Base-by-base conservation (phyloP, 2,329 filamentous ascomycete species). In the Microsporum audouinii region DNA sequence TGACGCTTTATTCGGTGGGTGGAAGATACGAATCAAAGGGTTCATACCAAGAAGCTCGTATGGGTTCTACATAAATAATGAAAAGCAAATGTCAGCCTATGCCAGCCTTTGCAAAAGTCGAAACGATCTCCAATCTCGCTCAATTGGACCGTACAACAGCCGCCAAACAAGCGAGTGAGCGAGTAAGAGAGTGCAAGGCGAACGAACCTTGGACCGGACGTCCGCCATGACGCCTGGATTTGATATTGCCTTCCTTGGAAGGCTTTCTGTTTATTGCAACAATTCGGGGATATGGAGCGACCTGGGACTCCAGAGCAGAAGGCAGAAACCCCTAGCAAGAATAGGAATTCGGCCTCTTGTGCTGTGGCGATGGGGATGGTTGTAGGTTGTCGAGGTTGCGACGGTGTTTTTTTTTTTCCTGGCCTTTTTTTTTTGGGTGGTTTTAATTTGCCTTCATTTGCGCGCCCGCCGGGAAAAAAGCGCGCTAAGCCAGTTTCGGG, bases 1-100 rank as follows among this genome's bases (percentile, higher is more conserved):
- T n/a, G 29, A 10, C 29, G 29, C 10, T 8, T 49, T 33, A 27
- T 53, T 7, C 27, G 49, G 12, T 34, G 49, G 49, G 10, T 10
- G n/a, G n/a, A 29, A 23, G 23, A 47, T 10, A 8, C 6, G 39
- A 41, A 5, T 36, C 34, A 36, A 5, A 43, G 17, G 17, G 17
- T 5, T 38, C 73, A 68, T 95, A 97, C 94, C 92, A 84, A 99
- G 90, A 82, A 95, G 87, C 84, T 94, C 92, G 84, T 89, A 97
- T 75, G 89, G 87, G 84, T 99, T 99, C 94, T 97, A 59, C 27
- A 29, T 23, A 17, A 17, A 49, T 17, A 59, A 62, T 31, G 41
- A 17, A 61, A 27, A 60, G 59, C n/a, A 43, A 36, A 57, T 60
- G 65, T 71, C 65, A 69, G 68, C 64, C 5, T 36, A 5, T 36